Evolutionary conservation across 352 stramenopile genomes (phyloP), one percentile per base, ranked within the genome.

Genomic region (Pythium brachiatum): DNA sequence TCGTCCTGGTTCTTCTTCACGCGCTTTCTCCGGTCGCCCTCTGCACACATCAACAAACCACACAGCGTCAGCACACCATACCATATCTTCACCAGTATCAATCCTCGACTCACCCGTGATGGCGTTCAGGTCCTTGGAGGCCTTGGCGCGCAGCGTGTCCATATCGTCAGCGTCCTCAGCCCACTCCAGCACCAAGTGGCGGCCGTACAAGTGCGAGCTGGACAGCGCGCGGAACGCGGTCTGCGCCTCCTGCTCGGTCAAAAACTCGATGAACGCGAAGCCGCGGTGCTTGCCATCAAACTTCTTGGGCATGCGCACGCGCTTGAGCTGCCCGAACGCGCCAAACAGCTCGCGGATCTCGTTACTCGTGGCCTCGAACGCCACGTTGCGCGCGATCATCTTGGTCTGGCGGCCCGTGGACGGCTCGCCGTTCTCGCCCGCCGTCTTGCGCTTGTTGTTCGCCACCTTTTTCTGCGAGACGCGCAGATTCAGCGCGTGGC

Each of bases 221-320:
- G 85, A 87, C 21, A 99, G 84, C 53, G 94, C 80, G 21, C 78
- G 85, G 70, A 98, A 97, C 20, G 96, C 97, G 51, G 83, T 90
- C 61, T 88, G 69, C 5, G 97, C 96, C 74, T 99, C 97, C 69
- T 99, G 94, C 46, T 92, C 81, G 1, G 96, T 98, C 25, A 98
- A 62, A 65, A 98, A 99, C 65, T 99, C 97, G 47, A 99, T 93
- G 70, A 99, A 99, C 18, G 96, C 97, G 74, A 99, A 99, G 52
- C 86, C 98, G 59, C 98, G 96, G 76, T 99, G 94, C 53, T 79
- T 85, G 50, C 97, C 97, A 76, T 99, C 97, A 68, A 99, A 99
- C 72, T 99, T 99, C 77, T 99, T 99, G 26, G 98, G 98, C 64
- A 99, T 92, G 20, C 97, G 94, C 53, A 99, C 91, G 52, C 89